These are phyloP conservation scores for Rubroboletus pulcherrimus DNA, from an alignment of 768 basidiomycete species.

Conservation along the genomic window DNA sequence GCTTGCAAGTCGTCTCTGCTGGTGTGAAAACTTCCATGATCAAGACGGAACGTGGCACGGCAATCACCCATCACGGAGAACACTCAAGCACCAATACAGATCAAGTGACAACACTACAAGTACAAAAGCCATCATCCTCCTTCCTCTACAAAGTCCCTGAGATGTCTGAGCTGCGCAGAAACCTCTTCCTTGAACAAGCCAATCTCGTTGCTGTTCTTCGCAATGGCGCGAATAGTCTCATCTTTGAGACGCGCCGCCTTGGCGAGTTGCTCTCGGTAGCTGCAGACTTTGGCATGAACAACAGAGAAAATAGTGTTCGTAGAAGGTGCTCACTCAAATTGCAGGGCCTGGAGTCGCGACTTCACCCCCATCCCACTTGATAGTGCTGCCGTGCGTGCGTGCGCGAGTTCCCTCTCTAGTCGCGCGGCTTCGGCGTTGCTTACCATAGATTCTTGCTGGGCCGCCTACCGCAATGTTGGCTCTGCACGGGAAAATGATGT, in stretches of 20 bases:
- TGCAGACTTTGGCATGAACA: conserved; percentile 27
- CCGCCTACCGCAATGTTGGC: conserved; percentile 45
- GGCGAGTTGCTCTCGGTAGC: conserved; percentile 76
- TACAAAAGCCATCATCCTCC: conserved; percentile 27
- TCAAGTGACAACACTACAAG: neutral
- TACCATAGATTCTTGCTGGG: conserved; percentile 69
- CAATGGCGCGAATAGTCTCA: conserved; percentile 75
- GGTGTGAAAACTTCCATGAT: neutral
- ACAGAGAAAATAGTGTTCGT: neutral
- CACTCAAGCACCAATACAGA: neutral
- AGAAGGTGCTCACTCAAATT: conserved; percentile 59
- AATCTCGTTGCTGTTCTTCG: conserved; percentile 82
- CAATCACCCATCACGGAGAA: neutral
- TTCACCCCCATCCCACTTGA: conserved; percentile 83
- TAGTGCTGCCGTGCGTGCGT: conserved; percentile 71
- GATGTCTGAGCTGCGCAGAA: conserved; percentile 62
- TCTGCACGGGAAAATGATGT: neutral
- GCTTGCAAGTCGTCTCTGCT: neutral
- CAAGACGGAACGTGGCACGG: neutral
- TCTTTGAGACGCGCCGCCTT: conserved; percentile 72
- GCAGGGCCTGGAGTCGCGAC: conserved; percentile 67
- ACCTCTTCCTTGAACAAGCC: conserved; percentile 78
- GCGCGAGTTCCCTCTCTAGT: conserved; percentile 68
- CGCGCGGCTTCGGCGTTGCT: conserved; percentile 63
- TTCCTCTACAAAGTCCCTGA: conserved; percentile 65